These are phyloP conservation scores for Colletotrichum liriopes DNA, from an alignment of 2,329 filamentous ascomycete genomes.

Conservation along the genomic window DNA sequence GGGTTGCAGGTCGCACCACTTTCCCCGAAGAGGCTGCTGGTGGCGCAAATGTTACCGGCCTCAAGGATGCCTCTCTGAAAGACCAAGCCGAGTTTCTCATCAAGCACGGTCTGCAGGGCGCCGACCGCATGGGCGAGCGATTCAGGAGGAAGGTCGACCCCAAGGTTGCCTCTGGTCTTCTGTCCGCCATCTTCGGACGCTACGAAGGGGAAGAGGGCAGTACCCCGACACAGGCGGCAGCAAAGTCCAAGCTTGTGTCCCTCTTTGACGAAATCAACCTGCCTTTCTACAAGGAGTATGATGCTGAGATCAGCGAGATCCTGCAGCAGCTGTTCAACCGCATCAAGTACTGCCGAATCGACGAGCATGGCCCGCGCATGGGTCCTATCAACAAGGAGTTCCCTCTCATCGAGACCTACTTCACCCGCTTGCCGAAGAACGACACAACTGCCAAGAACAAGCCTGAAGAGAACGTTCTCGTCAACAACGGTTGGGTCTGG, in stretches of 20 bases:
- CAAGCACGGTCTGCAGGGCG: slow-evolving; percentile 78
- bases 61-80: slow-evolving; percentile 62
- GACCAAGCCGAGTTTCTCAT: slow-evolving; percentile 75
- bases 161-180: slow-evolving; percentile 76
- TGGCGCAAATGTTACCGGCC: slow-evolving; percentile 60
- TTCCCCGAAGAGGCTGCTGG: slow-evolving; percentile 63
- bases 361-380: slow-evolving; percentile 89
- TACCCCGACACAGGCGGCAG: slow-evolving; percentile 65
- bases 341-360: slow-evolving; percentile 94
- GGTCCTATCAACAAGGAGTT: slow-evolving; percentile 83
- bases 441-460: slow-evolving; percentile 83
- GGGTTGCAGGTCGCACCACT: slow-evolving; percentile 74
- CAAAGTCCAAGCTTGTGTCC: slow-evolving; percentile 69
- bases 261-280: slow-evolving; percentile 90
- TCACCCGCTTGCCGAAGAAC: slow-evolving; percentile 88
- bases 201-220: slow-evolving; percentile 69
- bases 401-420: slow-evolving; percentile 94
- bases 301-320: slow-evolving; percentile 85
- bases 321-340: slow-evolving; percentile 94
- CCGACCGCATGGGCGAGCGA: slow-evolving; percentile 83
- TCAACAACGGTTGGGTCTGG: slow-evolving; percentile 99
- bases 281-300: slow-evolving; percentile 92
- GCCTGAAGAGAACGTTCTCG: slow-evolving; percentile 83
- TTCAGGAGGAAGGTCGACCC: slow-evolving; percentile 82
- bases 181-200: slow-evolving; percentile 78